A percentile compares a stretch with the other conserved stretches of the same genome.
Conservation (phyloP, 2,329 filamentous ascomycete genomes). For the Cercospora sesami region DNA sequence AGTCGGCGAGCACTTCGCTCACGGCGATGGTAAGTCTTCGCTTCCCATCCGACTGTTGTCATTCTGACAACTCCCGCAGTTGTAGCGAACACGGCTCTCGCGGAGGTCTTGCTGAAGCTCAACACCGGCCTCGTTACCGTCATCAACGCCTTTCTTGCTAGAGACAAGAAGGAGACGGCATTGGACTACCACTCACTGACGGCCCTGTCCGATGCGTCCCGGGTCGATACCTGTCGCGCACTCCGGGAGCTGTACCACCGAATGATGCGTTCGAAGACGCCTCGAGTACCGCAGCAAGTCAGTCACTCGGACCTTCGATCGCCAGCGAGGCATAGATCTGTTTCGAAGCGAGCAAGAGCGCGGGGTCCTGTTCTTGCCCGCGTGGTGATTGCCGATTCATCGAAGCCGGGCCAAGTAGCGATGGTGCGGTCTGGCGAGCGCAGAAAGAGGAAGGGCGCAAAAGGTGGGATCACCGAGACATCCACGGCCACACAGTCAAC, state of each 20-base stretch:
- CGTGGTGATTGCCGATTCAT: conserved; percentile 35
- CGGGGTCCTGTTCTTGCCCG: conserved; percentile 32
- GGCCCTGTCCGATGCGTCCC: conserved; percentile 47
- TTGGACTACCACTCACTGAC: conserved; percentile 49
- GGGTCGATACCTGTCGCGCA: conserved; percentile 47
- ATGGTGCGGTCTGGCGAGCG: conserved; percentile 32
- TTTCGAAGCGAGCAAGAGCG: conserved; percentile 21
- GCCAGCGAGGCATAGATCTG: background rate
- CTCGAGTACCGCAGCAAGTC: background rate
- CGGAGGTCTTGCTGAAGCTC: conserved; percentile 48
- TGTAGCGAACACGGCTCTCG: conserved; percentile 49
- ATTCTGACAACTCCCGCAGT: conserved; percentile 35
- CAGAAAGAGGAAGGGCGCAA: conserved; percentile 18
- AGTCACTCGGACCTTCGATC: background rate
- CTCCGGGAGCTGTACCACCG: conserved; percentile 43
- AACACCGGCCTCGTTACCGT: conserved; percentile 51
- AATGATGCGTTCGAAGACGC: conserved; percentile 14
- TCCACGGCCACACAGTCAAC: conserved; percentile 18
- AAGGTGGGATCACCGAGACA: background rate
- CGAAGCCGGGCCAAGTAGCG: conserved; percentile 32
- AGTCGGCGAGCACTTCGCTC: conserved; percentile 44
- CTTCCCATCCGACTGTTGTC: no score
- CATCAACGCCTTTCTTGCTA: conserved; percentile 47
- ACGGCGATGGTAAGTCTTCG: conserved; percentile 46
- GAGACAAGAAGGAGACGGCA: conserved; percentile 36